Base-by-base conservation (phyloP, 805 yeast genomes). In the Cyberlindnera nakhonratchasimensis region DNA sequence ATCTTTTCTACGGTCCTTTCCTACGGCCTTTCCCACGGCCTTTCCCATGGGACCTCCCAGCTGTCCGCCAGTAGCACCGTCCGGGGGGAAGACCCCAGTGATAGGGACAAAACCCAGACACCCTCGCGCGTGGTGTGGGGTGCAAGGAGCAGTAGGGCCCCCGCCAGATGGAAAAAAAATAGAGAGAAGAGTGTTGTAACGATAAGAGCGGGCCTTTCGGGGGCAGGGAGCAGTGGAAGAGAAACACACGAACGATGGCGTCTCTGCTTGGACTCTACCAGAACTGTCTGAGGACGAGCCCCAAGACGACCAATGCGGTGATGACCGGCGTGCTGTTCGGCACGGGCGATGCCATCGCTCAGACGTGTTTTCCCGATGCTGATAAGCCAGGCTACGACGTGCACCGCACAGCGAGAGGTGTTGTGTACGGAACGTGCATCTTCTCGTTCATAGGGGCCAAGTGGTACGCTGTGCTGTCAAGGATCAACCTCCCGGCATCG, bases 261-360 rank as follows among this genome's bases (percentile, higher is more conserved):
- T 13, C 29, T 22, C 45, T 52, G 5, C 39, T 53, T 19, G 38
- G 39, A n/a, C 16, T 50, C 10, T 55, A 55, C 31, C 53, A 53
- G 25, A 39, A 38, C 6, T 43, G 40, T 9, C 47, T 79, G 33
- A 60, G 61, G 47, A 63, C 58, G 28, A 69, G 69, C 44, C 83
- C 85, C 4, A 73, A 69, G 54, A 54, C 68, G 29, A 75, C 82
- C 38, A 80, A 79, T 55, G 73, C 78, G 56, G 37, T 71, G 21
- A 66, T 76, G 39, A 76, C 82, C 1, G 82, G 83, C 12, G 63
- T 73, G 40, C 68, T 79, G 4, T 86, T 87, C 58, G 93, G 88
- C 0, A 45, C 79, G 2, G 96, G 96, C 2, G 96, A 88, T 59
- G 64, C 63, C 1, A 51, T 84, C 20, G 96, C 96, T 0, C 96